These are phyloP conservation scores for Fusarium continuum DNA, from an alignment of 2,329 filamentous ascomycete species.

Conservation along the genomic window DNA sequence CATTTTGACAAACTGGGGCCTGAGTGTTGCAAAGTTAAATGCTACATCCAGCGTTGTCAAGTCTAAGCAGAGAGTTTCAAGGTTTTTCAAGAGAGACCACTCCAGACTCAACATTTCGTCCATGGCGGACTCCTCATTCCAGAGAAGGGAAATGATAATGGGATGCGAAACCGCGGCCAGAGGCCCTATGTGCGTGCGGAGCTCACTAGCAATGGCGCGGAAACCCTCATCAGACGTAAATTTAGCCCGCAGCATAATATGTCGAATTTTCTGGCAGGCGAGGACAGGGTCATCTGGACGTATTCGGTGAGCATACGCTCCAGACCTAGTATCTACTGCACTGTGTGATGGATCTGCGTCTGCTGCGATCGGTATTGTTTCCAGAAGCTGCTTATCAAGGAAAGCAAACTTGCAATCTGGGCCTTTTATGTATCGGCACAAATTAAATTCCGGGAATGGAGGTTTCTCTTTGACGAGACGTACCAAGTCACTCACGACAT, in stretches of 20 bases:
- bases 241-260: background rate
- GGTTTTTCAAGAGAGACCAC: background rate
- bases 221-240: background rate
- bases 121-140: background rate
- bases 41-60: background rate
- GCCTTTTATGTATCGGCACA: too few relatives aligned
- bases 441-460: too few relatives aligned
- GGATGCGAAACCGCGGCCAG: too few relatives aligned
- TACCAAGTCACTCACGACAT: background rate
- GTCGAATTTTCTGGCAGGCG: background rate
- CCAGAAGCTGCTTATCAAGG: background rate
- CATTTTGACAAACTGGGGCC: background rate
- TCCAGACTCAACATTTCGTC: background rate
- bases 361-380: background rate
- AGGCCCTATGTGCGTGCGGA: too few relatives aligned
- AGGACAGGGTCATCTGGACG: background rate
- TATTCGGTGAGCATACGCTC: background rate
- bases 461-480: background rate
- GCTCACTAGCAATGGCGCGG: background rate
- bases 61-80: background rate
- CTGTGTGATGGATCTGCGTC: background rate
- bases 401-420: background rate
- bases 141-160: too few relatives aligned
- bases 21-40: background rate
- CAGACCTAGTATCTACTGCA: too few relatives aligned